phyloP scores from a whole-genome alignment of 2,329 filamentous ascomycete genomes.

The Didymella exigua region DNA sequence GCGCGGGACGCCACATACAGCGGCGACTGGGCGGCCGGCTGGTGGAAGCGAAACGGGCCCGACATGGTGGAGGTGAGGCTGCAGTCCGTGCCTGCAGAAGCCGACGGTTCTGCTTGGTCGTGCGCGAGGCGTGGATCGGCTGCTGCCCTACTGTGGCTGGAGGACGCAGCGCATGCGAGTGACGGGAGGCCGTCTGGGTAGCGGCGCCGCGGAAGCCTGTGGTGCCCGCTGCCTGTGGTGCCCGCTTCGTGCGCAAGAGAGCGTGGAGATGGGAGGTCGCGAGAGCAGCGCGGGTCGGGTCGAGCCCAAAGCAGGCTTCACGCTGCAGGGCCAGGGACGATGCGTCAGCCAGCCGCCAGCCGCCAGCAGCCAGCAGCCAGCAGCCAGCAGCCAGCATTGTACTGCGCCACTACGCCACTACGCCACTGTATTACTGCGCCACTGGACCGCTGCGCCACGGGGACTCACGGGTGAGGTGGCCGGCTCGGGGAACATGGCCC shows the following conservation, averaged over 20 bases:
- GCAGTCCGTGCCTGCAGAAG: conserved; percentile 8
- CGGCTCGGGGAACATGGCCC: conserved; percentile 1
- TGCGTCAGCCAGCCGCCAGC: too few relatives aligned
- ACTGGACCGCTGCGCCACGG: background rate
- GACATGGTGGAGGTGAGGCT: conserved; percentile 39
- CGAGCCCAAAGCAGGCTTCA: conserved; percentile 16
- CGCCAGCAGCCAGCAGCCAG: too few relatives aligned
- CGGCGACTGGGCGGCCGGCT: conserved; percentile 45
- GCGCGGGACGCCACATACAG: conserved; percentile 38
- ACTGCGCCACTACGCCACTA: background rate
- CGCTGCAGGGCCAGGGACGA: conserved; percentile 7
- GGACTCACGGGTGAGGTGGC: conserved; percentile 2
- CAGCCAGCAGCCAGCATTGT: background rate
- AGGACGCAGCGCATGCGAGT: conserved; percentile 15
- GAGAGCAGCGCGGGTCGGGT: background rate
- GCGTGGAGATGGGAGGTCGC: background rate
- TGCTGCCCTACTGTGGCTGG: conserved; percentile 61
- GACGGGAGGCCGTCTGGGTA: background rate
- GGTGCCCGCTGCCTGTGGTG: conserved; percentile 2
- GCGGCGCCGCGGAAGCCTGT: background rate
- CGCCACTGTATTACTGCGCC: background rate
- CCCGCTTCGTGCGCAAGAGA: conserved; percentile 6
- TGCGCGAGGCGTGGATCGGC: conserved; percentile 3
- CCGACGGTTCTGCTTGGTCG: conserved; percentile 1
- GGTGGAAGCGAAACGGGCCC: conserved; percentile 49